phyloP scores from a whole-genome alignment of 208 protist genomes.

The Lotmaria passim region DNA sequence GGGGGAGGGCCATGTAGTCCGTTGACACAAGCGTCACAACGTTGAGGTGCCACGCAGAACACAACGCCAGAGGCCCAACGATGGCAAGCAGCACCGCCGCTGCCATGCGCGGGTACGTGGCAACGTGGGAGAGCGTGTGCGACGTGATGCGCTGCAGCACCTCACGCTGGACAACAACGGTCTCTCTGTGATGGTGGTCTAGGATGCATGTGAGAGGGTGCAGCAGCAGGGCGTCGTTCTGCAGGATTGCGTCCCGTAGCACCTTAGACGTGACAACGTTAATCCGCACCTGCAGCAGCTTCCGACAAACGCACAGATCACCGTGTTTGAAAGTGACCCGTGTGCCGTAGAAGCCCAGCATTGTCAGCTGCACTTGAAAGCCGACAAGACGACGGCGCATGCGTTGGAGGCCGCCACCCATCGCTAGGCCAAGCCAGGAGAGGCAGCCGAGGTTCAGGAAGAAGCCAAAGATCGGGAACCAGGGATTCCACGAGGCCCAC shows the following conservation, averaged over 20 bases:
- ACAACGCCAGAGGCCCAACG: constrained; percentile 13
- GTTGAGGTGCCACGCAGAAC: constrained; percentile 24
- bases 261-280: neutral
- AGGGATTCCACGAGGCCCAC: constrained; percentile 13
- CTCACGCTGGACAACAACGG: neutral
- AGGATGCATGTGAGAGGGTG: constrained; percentile 3
- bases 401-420: constrained; percentile 4
- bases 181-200: neutral
- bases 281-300: constrained; percentile 1
- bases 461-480: constrained; percentile 18
- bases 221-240: constrained; percentile 1
- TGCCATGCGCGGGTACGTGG: constrained; percentile 7
- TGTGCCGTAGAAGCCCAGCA: constrained; percentile 28
- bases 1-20: constrained; percentile 25
- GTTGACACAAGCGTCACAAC: constrained; percentile 11
- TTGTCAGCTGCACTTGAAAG: neutral
- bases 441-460: constrained; percentile 6
- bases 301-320: constrained; percentile 14
- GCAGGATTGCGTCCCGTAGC: neutral
- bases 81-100: neutral
- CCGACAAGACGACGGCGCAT: neutral
- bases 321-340: constrained; percentile 11
- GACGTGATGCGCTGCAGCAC: constrained; percentile 16
- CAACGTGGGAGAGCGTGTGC: constrained; percentile 6
- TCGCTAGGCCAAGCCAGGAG: neutral